These are phyloP conservation scores for Leishmania tropica DNA, from an alignment of 208 protist species.

Conservation along the genomic window DNA sequence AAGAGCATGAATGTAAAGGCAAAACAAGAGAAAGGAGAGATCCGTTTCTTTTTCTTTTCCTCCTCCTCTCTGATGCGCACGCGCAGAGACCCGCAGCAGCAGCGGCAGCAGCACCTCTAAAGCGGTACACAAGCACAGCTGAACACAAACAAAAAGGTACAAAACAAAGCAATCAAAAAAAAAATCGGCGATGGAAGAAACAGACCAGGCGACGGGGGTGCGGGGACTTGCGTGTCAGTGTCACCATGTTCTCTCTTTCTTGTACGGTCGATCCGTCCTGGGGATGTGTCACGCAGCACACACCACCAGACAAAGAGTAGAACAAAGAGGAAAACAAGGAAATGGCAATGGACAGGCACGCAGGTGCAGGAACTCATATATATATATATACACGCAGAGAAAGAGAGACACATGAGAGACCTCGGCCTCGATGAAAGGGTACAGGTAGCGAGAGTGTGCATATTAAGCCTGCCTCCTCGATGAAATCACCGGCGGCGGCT, in stretches of 20 bases:
- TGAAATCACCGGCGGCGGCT: constrained; percentile 52
- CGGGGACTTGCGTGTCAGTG: neutral
- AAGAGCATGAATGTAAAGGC: neutral
- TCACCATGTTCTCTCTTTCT: neutral
- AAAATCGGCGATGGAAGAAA: neutral
- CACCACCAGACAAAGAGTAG: neutral
- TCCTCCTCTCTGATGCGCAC: neutral
- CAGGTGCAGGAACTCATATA: neutral
- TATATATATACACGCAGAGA: neutral
- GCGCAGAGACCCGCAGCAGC: neutral
- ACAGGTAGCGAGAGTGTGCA: neutral
- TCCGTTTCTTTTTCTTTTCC: too few species aligned
- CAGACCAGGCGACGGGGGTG: neutral
- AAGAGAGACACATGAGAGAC: neutral
- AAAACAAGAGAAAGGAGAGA: neutral
- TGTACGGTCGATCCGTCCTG: neutral
- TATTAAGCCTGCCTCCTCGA: constrained; percentile 36
- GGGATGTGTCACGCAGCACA: neutral
- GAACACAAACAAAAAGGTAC: neutral
- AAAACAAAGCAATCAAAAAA: neutral
- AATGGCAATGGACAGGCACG: neutral
- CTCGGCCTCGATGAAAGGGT: neutral
- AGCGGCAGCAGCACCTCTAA: neutral
- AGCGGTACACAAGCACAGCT: neutral
- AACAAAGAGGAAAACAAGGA: neutral